Evolutionary conservation across 495 filamentous ascomycete genomes (phyloP).

Genomic region (Opeltia flavorubescens): DNA sequence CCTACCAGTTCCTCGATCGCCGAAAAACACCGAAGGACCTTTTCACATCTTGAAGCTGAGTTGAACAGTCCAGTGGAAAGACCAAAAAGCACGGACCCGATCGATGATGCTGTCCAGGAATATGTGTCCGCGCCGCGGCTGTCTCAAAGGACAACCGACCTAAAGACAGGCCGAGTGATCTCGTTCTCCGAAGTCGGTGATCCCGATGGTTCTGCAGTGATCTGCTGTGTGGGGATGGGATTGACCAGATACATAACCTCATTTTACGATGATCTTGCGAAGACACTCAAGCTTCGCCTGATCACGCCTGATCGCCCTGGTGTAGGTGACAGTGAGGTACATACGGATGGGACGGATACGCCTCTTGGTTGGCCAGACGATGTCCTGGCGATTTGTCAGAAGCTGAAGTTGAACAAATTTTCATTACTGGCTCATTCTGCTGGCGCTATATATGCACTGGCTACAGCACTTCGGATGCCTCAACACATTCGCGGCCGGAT

Average conservation of each 20-base stretch:
- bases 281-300: constrained; percentile 74
- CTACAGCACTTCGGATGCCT: constrained; percentile 88
- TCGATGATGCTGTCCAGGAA: constrained; percentile 76
- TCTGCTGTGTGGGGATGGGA: constrained; percentile 97
- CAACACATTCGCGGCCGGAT: constrained; percentile 91
- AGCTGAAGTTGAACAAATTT: constrained; percentile 87
- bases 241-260: constrained; percentile 90
- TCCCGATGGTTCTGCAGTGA: constrained; percentile 78
- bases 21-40: constrained; percentile 27
- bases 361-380: constrained; percentile 97
- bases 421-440: constrained; percentile 96
- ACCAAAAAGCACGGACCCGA: constrained; percentile 62
- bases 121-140: constrained; percentile 73
- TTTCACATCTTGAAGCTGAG: constrained; percentile 19
- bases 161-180: constrained; percentile 72
- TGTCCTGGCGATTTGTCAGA: constrained; percentile 85
- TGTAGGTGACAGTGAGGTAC: constrained; percentile 80
- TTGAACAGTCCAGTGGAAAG: constrained; percentile 20
- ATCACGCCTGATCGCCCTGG: constrained; percentile 92
- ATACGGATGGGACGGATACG: constrained; percentile 63
- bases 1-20: constrained; percentile 20
- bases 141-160: constrained; percentile 74
- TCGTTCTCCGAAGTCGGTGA: constrained; percentile 97
- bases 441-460: constrained; percentile 92
- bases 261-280: constrained; percentile 93